Conservation (phyloP, 345 rosid genomes). For the Eucalyptus erythrocorys region DNA sequence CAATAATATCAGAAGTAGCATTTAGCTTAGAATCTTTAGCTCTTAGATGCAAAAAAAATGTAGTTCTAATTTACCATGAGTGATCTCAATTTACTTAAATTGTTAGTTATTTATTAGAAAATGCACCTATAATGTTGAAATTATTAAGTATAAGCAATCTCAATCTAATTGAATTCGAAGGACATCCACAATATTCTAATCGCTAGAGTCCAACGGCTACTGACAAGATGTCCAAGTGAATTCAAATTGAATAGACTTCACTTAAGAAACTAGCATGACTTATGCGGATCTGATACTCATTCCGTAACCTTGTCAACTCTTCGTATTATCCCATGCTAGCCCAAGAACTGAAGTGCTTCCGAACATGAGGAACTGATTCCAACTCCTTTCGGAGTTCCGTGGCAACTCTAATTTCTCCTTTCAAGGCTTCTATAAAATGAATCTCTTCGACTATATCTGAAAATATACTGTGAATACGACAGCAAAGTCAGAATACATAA, state of each 20-base stretch:
- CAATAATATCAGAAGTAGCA: not conserved
- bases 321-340: conserved; percentile 61
- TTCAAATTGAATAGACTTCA: not conserved
- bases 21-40: not conserved
- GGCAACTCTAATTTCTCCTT: conserved; percentile 57
- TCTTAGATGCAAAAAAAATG: not conserved
- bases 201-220: not conserved
- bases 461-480: conserved; percentile 39
- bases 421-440: conserved; percentile 52
- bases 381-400: conserved; percentile 63
- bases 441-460: conserved; percentile 69
- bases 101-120: not conserved
- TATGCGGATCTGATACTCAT: conserved; percentile 39
- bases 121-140: not conserved
- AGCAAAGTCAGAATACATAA: not conserved
- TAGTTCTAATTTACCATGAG: not conserved
- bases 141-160: not conserved
- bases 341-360: conserved; percentile 93
- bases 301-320: conserved; percentile 65
- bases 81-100: not conserved
- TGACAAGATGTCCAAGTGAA: not conserved
- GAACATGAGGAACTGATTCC: conserved; percentile 57
- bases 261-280: not conserved
- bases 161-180: not conserved
- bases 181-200: not conserved